A percentile compares a stretch with the other conserved stretches of the same genome.
phyloP scores from a whole-genome alignment of 148 eudicot species.

The Rheum nobile region DNA sequence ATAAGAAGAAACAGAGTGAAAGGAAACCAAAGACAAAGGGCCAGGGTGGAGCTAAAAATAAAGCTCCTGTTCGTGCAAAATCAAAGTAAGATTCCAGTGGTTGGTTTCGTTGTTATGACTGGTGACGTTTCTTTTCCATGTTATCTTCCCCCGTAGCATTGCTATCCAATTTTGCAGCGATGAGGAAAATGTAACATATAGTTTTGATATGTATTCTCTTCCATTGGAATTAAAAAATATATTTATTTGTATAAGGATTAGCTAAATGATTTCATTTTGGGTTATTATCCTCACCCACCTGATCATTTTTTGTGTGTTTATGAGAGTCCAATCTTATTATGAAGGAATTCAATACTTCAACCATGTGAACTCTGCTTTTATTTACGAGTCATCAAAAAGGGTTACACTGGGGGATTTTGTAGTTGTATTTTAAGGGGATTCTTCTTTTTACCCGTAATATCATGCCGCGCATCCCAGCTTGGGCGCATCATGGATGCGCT shows the following conservation, averaged over 20 bases:
- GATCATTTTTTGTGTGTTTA: background rate
- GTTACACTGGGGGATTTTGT: too few species aligned
- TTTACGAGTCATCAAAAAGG: too few species aligned
- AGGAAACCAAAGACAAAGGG: slow-evolving; percentile 23
- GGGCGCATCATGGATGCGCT: too few species aligned
- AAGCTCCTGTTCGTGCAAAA: background rate
- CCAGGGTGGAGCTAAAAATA: slow-evolving; percentile 19
- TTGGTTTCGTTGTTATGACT: background rate
- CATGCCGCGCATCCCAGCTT: too few species aligned
- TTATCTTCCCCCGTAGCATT: background rate
- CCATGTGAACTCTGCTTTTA: too few species aligned
- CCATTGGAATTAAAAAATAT: background rate
- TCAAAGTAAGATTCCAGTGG: background rate
- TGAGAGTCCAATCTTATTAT: background rate
- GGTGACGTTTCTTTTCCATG: background rate
- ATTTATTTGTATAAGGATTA: background rate
- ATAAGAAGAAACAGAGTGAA: slow-evolving; percentile 27
- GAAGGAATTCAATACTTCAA: too few species aligned
- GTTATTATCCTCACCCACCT: background rate
- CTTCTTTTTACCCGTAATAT: too few species aligned
- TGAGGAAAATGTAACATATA: background rate
- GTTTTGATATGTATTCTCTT: background rate
- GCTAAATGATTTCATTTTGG: background rate
- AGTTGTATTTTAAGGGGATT: too few species aligned
- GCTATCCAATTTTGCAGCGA: slow-evolving; percentile 1